Conservation (phyloP, 2,329 filamentous ascomycete genomes). For the Xylogone sp. region DNA sequence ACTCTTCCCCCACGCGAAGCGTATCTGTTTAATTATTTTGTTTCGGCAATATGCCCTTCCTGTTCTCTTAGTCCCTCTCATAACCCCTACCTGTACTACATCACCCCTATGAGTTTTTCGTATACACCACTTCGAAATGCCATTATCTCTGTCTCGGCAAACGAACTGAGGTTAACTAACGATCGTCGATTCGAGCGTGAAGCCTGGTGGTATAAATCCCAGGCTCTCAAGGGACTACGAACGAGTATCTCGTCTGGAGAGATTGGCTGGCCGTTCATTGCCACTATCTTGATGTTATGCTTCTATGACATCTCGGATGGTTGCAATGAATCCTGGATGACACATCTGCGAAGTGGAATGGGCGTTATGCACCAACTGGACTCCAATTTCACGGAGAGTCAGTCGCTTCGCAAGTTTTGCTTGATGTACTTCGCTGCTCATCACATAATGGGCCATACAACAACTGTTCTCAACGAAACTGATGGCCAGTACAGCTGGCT, state of each 20-base stretch:
- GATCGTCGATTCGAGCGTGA: slow-evolving; percentile 2
- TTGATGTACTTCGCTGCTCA: slow-evolving; percentile 4
- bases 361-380: not conserved
- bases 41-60: not conserved
- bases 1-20: not conserved
- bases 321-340: slow-evolving; percentile 3
- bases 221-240: not conserved
- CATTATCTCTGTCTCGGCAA: slow-evolving; percentile 1
- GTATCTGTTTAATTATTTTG: slow-evolving; percentile 2
- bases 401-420: not conserved
- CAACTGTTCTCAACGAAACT: not conserved
- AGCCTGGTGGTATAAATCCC: not conserved
- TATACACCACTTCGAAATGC: not conserved
- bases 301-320: slow-evolving; percentile 1
- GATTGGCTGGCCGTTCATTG: not conserved
- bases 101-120: slow-evolving; percentile 1
- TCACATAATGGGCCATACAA: slow-evolving; percentile 1
- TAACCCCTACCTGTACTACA: not conserved
- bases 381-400: not conserved
- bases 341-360: slow-evolving; percentile 1
- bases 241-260: not conserved
- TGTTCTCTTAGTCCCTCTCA: slow-evolving; percentile 1
- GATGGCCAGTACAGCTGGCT: not conserved
- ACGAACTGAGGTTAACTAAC: slow-evolving; percentile 1
- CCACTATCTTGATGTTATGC: not conserved